These are phyloP conservation scores for Candida schatavii DNA, from an alignment of 805 yeast genomes.

Conservation along the genomic window DNA sequence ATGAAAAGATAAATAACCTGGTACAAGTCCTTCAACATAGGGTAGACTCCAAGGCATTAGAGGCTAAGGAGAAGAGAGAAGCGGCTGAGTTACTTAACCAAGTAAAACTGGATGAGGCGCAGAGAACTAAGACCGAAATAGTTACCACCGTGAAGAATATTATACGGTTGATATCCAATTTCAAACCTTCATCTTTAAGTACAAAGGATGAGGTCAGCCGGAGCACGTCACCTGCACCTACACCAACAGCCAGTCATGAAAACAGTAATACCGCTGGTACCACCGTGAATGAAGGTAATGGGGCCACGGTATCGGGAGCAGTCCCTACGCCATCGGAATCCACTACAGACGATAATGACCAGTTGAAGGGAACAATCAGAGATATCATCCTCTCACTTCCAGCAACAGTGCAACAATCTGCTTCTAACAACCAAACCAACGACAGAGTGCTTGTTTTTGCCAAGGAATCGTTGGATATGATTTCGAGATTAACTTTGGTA, in stretches of 20 bases:
- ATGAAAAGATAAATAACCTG: constrained; percentile 66
- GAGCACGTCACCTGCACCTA: constrained; percentile 70
- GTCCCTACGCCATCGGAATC: no score
- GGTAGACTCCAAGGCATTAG: constrained; percentile 46
- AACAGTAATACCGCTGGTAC: neutral
- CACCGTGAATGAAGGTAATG: neutral
- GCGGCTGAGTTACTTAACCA: constrained; percentile 16
- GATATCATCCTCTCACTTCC: constrained; percentile 77
- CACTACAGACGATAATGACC: constrained; percentile 12
- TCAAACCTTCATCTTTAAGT: constrained; percentile 44
- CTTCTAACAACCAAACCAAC: constrained; percentile 32
- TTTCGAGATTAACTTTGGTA: constrained; percentile 74
- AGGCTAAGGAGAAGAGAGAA: constrained; percentile 20
- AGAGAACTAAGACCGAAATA: constrained; percentile 71
- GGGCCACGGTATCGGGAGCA: no score
- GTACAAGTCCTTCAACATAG: constrained; percentile 58
- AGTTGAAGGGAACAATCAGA: constrained; percentile 67
- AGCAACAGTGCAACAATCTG: constrained; percentile 19
- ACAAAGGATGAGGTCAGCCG: constrained; percentile 40
- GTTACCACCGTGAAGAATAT: constrained; percentile 87
- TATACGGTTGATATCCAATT: constrained; percentile 79
- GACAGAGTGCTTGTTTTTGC: constrained; percentile 79
- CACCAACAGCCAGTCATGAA: constrained; percentile 20
- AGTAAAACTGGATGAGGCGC: constrained; percentile 16
- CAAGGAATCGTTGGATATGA: constrained; percentile 85